phyloP scores from a whole-genome alignment of 805 yeast genomes.

The Candida xyloterini region DNA sequence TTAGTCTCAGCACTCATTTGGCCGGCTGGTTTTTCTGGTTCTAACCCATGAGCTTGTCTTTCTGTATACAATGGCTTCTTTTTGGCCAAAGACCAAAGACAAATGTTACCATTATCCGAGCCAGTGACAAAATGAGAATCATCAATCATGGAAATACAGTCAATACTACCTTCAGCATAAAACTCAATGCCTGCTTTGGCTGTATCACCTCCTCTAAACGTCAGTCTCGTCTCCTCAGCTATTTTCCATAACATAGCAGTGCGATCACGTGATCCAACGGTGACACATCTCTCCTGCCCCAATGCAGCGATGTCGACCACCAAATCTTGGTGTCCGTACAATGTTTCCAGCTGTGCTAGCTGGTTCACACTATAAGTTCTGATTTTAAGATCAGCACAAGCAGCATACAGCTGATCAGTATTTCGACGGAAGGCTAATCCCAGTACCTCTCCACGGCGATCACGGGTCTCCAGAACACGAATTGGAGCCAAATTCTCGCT shows the following conservation, averaged over 20 bases:
- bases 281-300: constrained; percentile 85
- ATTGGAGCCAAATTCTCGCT: constrained; percentile 72
- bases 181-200: constrained; percentile 35
- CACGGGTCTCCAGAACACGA: constrained; percentile 73
- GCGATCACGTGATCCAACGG: constrained; percentile 93
- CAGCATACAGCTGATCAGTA: constrained; percentile 83
- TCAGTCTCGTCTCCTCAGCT: constrained; percentile 89
- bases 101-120: constrained; percentile 85
- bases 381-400: constrained; percentile 88
- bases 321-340: constrained; percentile 94
- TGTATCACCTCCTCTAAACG: constrained; percentile 86
- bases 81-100: constrained; percentile 88
- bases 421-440: constrained; percentile 75
- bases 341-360: constrained; percentile 81
- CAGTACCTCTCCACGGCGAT: constrained; percentile 67
- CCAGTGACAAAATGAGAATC: constrained; percentile 93
- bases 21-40: constrained; percentile 39
- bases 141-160: constrained; percentile 86
- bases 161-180: constrained; percentile 82
- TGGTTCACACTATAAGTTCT: constrained; percentile 85
- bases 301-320: constrained; percentile 81
- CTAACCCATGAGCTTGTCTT: constrained; percentile 75
- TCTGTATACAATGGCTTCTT: constrained; percentile 78
- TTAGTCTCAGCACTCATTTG: constrained; percentile 54
- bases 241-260: constrained; percentile 97